phyloP scores from a whole-genome alignment of 139 green algal species.

The Tetradesmus lagerheimii region DNA sequence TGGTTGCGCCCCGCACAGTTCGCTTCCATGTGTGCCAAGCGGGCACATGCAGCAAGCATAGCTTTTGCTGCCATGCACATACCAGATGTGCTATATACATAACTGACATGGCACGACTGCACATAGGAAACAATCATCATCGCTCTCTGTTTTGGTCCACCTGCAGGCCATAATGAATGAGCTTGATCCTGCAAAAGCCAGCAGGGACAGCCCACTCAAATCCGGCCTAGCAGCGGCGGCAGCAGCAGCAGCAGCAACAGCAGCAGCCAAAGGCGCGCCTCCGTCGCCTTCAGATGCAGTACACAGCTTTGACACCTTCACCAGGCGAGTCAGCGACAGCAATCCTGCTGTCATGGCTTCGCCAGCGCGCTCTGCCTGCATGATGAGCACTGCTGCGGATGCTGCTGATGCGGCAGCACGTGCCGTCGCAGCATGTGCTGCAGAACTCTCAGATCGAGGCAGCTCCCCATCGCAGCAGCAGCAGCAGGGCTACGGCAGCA shows the following conservation, averaged over 20 bases:
- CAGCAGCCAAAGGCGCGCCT: neutral
- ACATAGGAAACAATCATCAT: too few species aligned
- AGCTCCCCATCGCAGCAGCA: neutral
- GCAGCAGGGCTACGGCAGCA: neutral
- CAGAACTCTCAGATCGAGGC: neutral
- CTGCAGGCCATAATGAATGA: slow-evolving; percentile 38
- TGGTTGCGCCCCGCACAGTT: too few species aligned
- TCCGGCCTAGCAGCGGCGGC: neutral
- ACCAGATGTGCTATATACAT: too few species aligned
- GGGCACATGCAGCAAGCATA: too few species aligned
- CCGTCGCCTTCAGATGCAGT: neutral
- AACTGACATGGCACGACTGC: too few species aligned
- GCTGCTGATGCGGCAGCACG: neutral
- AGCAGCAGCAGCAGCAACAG: neutral
- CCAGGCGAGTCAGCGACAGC: neutral
- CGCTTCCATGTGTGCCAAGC: too few species aligned
- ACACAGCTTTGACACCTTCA: neutral
- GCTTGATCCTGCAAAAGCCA: slow-evolving; percentile 21
- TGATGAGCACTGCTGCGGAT: neutral
- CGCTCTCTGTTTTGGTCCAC: neutral
- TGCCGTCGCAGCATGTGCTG: neutral
- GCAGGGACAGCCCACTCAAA: neutral
- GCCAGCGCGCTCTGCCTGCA: neutral
- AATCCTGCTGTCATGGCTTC: neutral
- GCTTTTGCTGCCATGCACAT: too few species aligned